phyloP scores from a whole-genome alignment of 1,139 yeast species.

The Blastobotrys aristatus region DNA sequence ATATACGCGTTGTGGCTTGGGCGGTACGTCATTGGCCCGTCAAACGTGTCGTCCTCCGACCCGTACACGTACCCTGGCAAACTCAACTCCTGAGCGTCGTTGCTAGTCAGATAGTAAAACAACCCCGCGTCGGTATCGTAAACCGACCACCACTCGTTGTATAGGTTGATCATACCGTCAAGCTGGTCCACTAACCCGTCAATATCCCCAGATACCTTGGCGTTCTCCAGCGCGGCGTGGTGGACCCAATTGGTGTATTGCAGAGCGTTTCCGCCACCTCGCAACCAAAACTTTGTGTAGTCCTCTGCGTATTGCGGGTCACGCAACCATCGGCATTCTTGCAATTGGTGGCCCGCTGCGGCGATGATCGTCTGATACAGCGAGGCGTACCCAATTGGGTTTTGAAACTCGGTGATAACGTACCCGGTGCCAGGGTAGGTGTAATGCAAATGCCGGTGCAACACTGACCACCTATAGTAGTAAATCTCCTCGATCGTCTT shows the following conservation, averaged over 20 bases:
- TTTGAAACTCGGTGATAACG: neutral
- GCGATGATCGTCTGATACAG: neutral
- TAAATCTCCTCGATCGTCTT: slow-evolving; percentile 1
- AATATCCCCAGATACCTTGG: slow-evolving; percentile 1
- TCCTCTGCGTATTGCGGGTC: neutral
- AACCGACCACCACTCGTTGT: neutral
- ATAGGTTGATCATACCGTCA: slow-evolving; percentile 1
- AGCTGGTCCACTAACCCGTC: neutral
- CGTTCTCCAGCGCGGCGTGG: neutral
- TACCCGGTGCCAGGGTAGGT: neutral
- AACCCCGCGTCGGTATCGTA: slow-evolving; percentile 2
- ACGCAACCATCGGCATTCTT: slow-evolving; percentile 5
- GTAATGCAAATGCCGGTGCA: slow-evolving; percentile 3
- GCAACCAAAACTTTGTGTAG: neutral
- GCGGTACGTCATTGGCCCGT: slow-evolving; percentile 4
- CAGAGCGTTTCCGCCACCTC: slow-evolving; percentile 3
- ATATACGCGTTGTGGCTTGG: slow-evolving; percentile 6
- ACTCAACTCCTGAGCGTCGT: slow-evolving; percentile 4
- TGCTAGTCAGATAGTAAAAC: neutral
- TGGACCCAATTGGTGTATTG: slow-evolving; percentile 8
- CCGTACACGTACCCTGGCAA: slow-evolving; percentile 2
- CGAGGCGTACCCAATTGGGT: neutral
- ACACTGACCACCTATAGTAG: neutral
- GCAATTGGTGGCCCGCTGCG: slow-evolving; percentile 2
- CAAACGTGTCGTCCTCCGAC: neutral